phyloP scores from a whole-genome alignment of 1,284 basidiomycete species.

The Earliella scabrosa region DNA sequence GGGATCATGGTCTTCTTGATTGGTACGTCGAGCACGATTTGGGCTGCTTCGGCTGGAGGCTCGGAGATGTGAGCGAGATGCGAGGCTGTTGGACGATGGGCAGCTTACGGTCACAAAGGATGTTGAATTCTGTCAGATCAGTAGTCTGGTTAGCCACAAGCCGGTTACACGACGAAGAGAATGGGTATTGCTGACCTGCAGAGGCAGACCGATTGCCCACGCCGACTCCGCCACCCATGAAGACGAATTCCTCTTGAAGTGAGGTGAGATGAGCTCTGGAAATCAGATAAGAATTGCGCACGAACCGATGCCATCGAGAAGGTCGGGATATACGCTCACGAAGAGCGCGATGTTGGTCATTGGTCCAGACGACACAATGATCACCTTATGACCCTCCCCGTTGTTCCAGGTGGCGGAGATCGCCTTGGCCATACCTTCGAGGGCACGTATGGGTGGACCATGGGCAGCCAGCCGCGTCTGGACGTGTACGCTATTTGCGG shows the following conservation, averaged over 20 bases:
- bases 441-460: constrained; percentile 49
- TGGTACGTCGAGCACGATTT: constrained; percentile 72
- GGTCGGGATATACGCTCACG: constrained; percentile 68
- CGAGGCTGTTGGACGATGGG: not conserved
- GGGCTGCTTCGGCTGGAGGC: constrained; percentile 73
- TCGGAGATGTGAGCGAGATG: not conserved
- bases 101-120: constrained; percentile 77
- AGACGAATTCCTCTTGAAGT: constrained; percentile 67
- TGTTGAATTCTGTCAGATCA: constrained; percentile 70
- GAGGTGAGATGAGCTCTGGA: not conserved
- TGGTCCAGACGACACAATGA: constrained; percentile 76
- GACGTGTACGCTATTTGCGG: constrained; percentile 49
- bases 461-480: constrained; percentile 49
- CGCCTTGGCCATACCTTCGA: constrained; percentile 68
- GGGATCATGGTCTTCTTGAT: constrained; percentile 73
- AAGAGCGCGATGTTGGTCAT: constrained; percentile 88
- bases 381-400: constrained; percentile 59
- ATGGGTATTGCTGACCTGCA: constrained; percentile 51
- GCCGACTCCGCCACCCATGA: constrained; percentile 91
- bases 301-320: constrained; percentile 59
- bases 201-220: constrained; percentile 78
- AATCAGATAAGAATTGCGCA: not conserved
- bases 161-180: not conserved
- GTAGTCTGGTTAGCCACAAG: not conserved
- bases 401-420: constrained; percentile 58